phyloP scores from a whole-genome alignment of 805 yeast genomes.

The Cyberlindnera misumaiensis region DNA sequence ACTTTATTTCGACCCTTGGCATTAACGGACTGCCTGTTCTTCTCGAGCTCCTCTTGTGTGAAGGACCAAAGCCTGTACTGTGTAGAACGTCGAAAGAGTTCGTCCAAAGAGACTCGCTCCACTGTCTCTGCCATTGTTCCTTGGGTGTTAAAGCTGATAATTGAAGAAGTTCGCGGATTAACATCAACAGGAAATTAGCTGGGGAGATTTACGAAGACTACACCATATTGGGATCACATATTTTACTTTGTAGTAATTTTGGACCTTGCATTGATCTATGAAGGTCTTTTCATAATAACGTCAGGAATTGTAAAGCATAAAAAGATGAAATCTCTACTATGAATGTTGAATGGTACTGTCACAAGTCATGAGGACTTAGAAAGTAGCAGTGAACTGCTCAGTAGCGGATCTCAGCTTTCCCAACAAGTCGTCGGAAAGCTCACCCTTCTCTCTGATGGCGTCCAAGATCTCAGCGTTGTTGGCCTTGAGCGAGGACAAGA shows the following conservation, averaged over 20 bases:
- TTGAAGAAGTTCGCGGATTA: no score
- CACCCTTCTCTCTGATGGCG: conserved; percentile 84
- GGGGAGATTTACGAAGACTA: no score
- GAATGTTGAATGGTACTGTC: conserved; percentile 12
- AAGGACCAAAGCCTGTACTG: conserved; percentile 88
- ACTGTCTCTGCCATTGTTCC: no score
- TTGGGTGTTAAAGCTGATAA: no score
- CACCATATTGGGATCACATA: background rate
- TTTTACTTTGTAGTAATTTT: conserved; percentile 7
- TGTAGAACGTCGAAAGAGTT: conserved; percentile 77
- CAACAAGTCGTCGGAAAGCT: conserved; percentile 80
- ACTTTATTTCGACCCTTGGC: conserved; percentile 39
- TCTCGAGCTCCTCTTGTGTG: conserved; percentile 48
- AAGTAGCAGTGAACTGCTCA: conserved; percentile 88
- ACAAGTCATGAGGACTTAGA: conserved; percentile 34
- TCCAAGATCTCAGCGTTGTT: conserved; percentile 80
- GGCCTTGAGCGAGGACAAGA: conserved; percentile 87
- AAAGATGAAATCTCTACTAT: conserved; percentile 15
- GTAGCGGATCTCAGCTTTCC: conserved; percentile 86
- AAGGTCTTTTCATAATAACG: conserved; percentile 19
- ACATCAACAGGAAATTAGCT: background rate
- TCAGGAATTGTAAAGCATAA: conserved; percentile 13
- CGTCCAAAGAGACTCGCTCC: conserved; percentile 62
- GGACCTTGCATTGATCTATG: conserved; percentile 7
- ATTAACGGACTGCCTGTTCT: conserved; percentile 44